Base-by-base conservation (phyloP, 2,329 filamentous ascomycete genomes). In the Penicillium sp. region DNA sequence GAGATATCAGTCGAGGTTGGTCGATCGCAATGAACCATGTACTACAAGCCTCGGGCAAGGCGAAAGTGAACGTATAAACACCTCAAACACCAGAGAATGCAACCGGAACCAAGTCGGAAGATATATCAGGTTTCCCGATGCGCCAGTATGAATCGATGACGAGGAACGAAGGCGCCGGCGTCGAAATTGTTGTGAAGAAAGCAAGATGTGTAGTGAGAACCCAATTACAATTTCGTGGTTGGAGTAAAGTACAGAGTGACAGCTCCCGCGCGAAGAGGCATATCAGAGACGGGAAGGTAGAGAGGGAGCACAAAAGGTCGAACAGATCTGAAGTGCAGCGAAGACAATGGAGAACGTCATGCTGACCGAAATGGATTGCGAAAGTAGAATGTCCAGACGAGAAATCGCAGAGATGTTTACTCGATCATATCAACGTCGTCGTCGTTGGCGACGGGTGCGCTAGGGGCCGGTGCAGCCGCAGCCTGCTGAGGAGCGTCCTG, bases 381-480 rank as follows among this genome's bases (percentile, higher is more conserved):
- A 36, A 46, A 44, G 36, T 38, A 24, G 36, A 50, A 16, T 10
- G 4, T 24, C 24, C 22, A n/a, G 34, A n/a, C 32, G 24, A 24
- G 36, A 11, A 11, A 4, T 27, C 6, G 14, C 10, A 18, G 39
- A n/a, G 22, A 13, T 21, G 44, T 45, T 69, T 65, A 87, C 75
- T 87, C 84, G 67, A 89, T 88, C 87, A 89, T 89, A 64, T 89
- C 87, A 56, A 88, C 78, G 69, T 89, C 86, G 51, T 86, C 84
- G 38, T 72, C 76, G 24, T 27, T 27, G 16, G 63, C 63, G 41
- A 39, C 48, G 2, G 21, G 16, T 32, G 45, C 51, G 34, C 45
- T 50, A 9, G 67, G 64, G 45, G 68, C 69, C 24, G 72, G 66
- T 8, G 64, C 67, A 40, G 62, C 55, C 47, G 64, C 67, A 40